Conservation (phyloP, 2,329 filamentous ascomycete species). For the Acephala macrosclerotiorum region DNA sequence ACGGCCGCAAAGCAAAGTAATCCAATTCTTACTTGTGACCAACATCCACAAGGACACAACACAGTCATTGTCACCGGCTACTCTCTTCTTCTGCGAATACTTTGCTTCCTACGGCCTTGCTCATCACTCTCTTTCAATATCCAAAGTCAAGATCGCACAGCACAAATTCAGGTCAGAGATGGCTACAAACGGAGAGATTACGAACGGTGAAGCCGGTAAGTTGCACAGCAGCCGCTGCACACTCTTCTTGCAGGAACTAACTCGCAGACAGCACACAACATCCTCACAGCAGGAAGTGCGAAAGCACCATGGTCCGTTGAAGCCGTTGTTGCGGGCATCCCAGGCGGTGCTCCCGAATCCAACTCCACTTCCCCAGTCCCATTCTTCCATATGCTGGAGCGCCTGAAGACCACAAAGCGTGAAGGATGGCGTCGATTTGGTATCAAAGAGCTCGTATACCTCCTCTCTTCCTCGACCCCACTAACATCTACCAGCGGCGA, state of each 20-base stretch:
- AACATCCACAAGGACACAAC: slow-evolving; percentile 7
- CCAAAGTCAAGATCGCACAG: slow-evolving; percentile 16
- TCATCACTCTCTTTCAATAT: slow-evolving; percentile 17
- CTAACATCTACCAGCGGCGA: slow-evolving; percentile 66
- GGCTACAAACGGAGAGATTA: slow-evolving; percentile 3
- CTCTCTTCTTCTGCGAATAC: background rate
- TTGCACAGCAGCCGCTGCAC: background rate
- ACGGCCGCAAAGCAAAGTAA: background rate
- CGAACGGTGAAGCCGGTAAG: slow-evolving; percentile 12
- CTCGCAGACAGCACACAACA: background rate
- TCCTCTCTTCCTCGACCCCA: background rate
- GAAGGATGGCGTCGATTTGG: slow-evolving; percentile 95
- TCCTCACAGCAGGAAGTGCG: slow-evolving; percentile 11
- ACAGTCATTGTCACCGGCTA: background rate
- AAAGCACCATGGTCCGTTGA: slow-evolving; percentile 59
- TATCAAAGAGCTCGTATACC: slow-evolving; percentile 61
- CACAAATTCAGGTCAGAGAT: slow-evolving; percentile 1
- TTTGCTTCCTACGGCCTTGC: slow-evolving; percentile 14
- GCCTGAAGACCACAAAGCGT: slow-evolving; percentile 93
- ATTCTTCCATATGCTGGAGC: slow-evolving; percentile 94
- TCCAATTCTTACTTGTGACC: slow-evolving; percentile 11
- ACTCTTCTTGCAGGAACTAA: background rate
- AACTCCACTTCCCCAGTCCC: slow-evolving; percentile 77
- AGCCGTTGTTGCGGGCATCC: slow-evolving; percentile 71
- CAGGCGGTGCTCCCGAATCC: slow-evolving; percentile 62